Percentiles rank a stretch among this genome's conserved stretches.
Conservation (phyloP, 768 basidiomycete genomes). For the Mycena capillaripes region DNA sequence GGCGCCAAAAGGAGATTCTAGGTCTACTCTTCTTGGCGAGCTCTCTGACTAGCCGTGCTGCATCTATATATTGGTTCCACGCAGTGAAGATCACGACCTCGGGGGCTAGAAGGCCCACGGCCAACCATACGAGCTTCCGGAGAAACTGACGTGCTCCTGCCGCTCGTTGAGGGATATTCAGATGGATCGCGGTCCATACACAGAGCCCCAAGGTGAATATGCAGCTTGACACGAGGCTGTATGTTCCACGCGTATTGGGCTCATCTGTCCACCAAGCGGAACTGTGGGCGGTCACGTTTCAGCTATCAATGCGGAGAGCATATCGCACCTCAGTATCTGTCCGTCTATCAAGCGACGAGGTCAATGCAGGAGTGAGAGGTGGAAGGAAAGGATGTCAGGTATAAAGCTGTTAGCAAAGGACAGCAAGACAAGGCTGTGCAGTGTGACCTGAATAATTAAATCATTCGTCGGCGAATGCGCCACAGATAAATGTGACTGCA, state of each 20-base stretch:
- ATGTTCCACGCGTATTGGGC: conserved; percentile 10
- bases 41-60: neutral
- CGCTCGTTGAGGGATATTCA: conserved; percentile 8
- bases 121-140: conserved; percentile 9
- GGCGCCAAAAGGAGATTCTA: neutral
- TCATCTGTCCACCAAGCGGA: conserved; percentile 6
- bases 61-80: conserved; percentile 2
- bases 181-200: conserved; percentile 26
- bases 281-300: too few relatives aligned
- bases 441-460: too few relatives aligned
- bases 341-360: too few relatives aligned
- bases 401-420: too few relatives aligned
- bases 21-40: neutral
- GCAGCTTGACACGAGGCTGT: conserved; percentile 26
- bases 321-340: too few relatives aligned
- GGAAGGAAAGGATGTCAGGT: too few relatives aligned
- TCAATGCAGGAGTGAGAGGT: too few relatives aligned
- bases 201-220: conserved; percentile 24
- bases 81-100: conserved; percentile 15
- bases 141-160: conserved; percentile 2
- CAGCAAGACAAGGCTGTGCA: too few relatives aligned
- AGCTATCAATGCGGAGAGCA: too few relatives aligned
- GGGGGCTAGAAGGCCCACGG: conserved; percentile 1
- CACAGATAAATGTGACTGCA: too few relatives aligned
- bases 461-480: too few relatives aligned